Evolutionary conservation across 805 yeast species (phyloP), one percentile per base, ranked within the genome.

Genomic region (Candida khao-thaluensis): DNA sequence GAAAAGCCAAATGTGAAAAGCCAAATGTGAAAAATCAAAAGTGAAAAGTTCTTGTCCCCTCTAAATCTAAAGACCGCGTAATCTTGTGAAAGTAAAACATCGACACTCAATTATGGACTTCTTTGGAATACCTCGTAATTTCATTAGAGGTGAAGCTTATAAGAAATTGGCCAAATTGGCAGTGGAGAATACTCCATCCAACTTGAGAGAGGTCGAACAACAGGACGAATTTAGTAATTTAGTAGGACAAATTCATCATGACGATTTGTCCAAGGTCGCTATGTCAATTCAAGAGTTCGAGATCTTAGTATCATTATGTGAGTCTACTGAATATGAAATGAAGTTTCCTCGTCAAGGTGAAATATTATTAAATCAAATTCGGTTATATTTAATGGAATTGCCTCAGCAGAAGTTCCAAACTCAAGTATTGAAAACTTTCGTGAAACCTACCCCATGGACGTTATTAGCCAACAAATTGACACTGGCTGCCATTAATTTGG

Each of bases 241-340:
- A 35, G 28, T 47, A 24, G 38, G 37, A 2, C 29, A 40, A 7
- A 37, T 37, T n/a, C 31, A 31, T 7, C 30, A 26, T 17, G 28
- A 31, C 10, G 39, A 41, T 7, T 45, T 62, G 23, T 51, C 64
- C 4, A 42, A 60, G 4, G 69, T 72, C 12, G 74, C 77, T 11
- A 64, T 77, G 43, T 59, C 77, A 2, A 59, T 67, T 27, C 74
- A 71, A 41, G 84, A 80, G 52, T 66, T 69, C 41, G 85, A 82
- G 45, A 71, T 74, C 4, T 61, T 82, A 42, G 48, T 74, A 31
- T 84, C 87, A 0, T 57, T 83, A 18, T 76, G 82, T 43, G 64
- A 64, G 18, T 61, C 69, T 8, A 53, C 71, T 3, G 40, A 42
- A 4, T 60, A 64, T 6, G 51, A 57, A 7, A 42, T 57, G 35